Evolutionary conservation across 352 stramenopile species (phyloP).

Genomic region (Phytophthora constricta): DNA sequence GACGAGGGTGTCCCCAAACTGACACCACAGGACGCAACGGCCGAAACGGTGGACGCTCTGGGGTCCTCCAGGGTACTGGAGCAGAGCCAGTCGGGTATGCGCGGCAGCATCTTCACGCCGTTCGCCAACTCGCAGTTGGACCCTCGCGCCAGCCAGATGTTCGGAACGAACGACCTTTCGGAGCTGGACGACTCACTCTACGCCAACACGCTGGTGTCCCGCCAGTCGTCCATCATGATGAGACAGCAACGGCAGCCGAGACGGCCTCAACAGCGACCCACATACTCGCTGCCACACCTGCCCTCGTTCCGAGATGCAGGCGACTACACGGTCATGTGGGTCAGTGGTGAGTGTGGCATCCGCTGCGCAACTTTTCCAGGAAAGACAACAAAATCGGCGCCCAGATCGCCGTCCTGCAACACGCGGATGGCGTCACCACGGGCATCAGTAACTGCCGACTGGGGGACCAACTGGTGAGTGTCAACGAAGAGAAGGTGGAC

Average conservation of each 20-base stretch:
- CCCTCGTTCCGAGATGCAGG: conserved; percentile 3
- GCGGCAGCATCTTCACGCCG: conserved; percentile 51
- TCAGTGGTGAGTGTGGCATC: conserved; percentile 85
- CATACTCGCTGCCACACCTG: conserved; percentile 18
- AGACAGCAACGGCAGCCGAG: conserved; percentile 32
- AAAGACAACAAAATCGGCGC: conserved; percentile 72
- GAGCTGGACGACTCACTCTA: conserved; percentile 28
- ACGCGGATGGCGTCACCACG: conserved; percentile 77
- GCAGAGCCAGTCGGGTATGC: conserved; percentile 32
- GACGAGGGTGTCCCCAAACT: background rate
- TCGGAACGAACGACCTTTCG: conserved; percentile 33
- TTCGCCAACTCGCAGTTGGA: conserved; percentile 42
- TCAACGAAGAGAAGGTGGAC: conserved; percentile 79
- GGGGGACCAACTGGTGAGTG: conserved; percentile 73
- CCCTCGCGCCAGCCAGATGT: conserved; percentile 37
- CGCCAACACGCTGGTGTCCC: conserved; percentile 38
- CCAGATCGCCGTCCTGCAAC: conserved; percentile 83
- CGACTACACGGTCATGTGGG: conserved; percentile 83
- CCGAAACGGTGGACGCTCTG: background rate
- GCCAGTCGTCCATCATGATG: conserved; percentile 39
- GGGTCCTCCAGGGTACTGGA: conserved; percentile 7
- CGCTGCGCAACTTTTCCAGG: conserved; percentile 77
- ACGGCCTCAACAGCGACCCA: conserved; percentile 9
- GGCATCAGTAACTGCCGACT: conserved; percentile 81
- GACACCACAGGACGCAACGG: background rate